A percentile compares a stretch with the other conserved stretches of the same genome.
Conservation (phyloP, 148 eudicot species). For the Arbutus unedo region DNA sequence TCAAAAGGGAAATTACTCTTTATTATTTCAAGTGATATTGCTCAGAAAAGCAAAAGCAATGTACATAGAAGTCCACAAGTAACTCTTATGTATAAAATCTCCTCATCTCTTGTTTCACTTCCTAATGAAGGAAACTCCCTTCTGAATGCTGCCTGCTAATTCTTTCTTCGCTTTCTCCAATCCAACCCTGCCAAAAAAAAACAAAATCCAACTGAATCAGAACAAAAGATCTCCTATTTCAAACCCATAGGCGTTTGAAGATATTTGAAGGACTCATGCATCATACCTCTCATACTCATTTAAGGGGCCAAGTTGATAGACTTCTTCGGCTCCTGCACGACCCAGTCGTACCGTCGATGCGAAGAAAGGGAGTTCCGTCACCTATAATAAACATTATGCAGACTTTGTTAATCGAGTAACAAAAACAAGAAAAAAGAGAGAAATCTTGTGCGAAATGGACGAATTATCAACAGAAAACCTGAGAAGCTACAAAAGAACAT, state of each 20-base stretch:
- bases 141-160: conserved; percentile 68
- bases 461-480: conserved; percentile 20
- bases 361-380: conserved; percentile 54
- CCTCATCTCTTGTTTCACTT: conserved; percentile 35
- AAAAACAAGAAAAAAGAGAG: background rate
- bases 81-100: background rate
- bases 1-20: background rate
- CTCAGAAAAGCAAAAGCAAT: background rate
- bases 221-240: background rate
- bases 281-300: conserved; percentile 54
- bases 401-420: background rate
- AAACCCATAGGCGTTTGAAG: background rate
- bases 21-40: background rate
- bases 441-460: background rate
- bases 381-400: conserved; percentile 18
- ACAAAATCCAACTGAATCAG: background rate
- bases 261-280: background rate
- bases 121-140: conserved; percentile 69
- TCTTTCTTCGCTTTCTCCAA: conserved; percentile 89
- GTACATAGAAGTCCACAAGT: background rate
- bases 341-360: conserved; percentile 49
- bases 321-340: conserved; percentile 50
- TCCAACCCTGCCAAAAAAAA: conserved; percentile 44
- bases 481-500: conserved; percentile 53
- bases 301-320: conserved; percentile 48